phyloP scores from a whole-genome alignment of 1,284 basidiomycete species.

The Tylopilus sp. region DNA sequence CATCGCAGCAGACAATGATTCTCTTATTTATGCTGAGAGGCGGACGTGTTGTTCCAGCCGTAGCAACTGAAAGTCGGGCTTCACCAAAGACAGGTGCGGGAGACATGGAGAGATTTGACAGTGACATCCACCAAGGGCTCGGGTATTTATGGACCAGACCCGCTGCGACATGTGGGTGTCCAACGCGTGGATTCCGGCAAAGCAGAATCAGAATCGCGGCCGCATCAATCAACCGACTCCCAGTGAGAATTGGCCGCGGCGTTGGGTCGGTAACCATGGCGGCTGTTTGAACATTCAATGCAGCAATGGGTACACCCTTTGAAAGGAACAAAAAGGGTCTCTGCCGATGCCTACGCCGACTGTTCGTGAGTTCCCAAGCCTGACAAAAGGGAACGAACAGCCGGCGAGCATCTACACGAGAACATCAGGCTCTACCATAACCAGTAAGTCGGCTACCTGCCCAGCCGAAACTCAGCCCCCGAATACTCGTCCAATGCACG shows the following conservation, averaged over 20 bases:
- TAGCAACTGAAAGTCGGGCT: background rate
- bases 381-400: no score
- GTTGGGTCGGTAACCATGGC: no score
- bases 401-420: background rate
- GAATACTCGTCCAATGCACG: constrained; percentile 67
- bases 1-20: constrained; percentile 68
- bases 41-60: background rate
- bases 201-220: background rate
- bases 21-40: constrained; percentile 43
- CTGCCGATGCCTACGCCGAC: no score
- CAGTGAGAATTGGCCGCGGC: background rate
- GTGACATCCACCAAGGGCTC: background rate
- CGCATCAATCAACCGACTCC: background rate
- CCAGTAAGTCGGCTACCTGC: constrained; percentile 44
- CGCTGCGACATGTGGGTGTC: background rate
- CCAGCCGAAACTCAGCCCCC: constrained; percentile 68
- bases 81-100: background rate
- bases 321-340: no score
- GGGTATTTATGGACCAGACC: constrained; percentile 19
- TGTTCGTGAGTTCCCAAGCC: no score
- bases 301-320: no score
- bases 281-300: no score
- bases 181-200: background rate
- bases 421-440: constrained; percentile 5
- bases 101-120: constrained; percentile 11